Conservation (phyloP, 176 grass and related monocot genomes). For the Urochloa ruziziensis region DNA sequence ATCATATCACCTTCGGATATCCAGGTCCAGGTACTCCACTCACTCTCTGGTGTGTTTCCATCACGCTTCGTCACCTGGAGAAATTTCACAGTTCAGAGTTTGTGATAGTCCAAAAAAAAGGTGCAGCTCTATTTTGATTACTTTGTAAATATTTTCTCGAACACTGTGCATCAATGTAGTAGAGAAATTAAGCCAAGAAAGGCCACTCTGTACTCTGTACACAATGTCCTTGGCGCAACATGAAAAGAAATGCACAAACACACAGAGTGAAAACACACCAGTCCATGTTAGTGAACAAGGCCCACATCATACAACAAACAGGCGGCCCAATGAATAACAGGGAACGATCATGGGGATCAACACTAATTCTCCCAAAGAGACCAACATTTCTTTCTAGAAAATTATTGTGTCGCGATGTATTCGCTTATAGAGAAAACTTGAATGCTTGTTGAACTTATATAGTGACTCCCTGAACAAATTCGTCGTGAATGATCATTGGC, state of each 20-base stretch:
- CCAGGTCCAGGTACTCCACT: constrained; percentile 56
- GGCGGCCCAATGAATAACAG: too few species aligned
- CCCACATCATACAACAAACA: too few species aligned
- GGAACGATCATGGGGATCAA: neutral
- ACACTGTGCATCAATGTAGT: neutral
- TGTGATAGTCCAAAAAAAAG: neutral
- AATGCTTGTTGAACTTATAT: neutral
- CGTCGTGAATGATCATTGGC: neutral
- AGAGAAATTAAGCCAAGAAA: neutral
- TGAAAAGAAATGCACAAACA: neutral
- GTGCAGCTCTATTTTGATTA: neutral
- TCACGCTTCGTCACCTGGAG: constrained; percentile 56
- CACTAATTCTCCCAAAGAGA: too few species aligned
- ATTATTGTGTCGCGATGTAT: neutral
- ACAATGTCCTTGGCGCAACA: neutral
- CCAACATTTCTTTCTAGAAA: neutral
- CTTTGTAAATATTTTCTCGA: neutral
- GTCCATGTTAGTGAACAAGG: too few species aligned
- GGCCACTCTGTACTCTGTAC: too few species aligned
- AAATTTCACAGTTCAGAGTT: neutral
- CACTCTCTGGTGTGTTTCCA: neutral
- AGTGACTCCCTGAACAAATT: neutral
- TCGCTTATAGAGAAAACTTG: neutral
- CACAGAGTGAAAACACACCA: too few species aligned
- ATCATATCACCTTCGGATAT: constrained; percentile 50